Conservation (phyloP, 2,329 filamentous ascomycete species). For the Sclerotinia nivalis region DNA sequence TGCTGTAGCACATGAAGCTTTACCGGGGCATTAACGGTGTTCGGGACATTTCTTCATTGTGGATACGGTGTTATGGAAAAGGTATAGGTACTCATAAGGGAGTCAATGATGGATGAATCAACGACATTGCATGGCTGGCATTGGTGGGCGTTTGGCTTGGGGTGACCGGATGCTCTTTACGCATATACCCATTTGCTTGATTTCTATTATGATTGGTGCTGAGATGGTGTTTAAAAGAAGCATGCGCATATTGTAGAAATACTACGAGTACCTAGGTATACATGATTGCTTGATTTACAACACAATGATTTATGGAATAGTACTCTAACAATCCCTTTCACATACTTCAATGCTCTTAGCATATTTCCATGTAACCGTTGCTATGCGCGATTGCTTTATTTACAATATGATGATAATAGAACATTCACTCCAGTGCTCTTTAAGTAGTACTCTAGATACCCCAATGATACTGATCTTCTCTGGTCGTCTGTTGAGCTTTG, state of each 20-base stretch:
- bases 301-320: not conserved
- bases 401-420: not conserved
- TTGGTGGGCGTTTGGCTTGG: conserved; percentile 20
- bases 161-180: conserved; percentile 22
- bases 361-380: not conserved
- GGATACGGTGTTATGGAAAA: not conserved
- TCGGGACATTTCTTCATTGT: not conserved
- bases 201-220: not conserved
- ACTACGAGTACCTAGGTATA: not conserved
- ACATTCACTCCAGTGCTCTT: too few relatives aligned
- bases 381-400: not conserved
- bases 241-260: not conserved
- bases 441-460: too few relatives aligned
- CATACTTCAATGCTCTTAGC: not conserved
- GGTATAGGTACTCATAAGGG: not conserved
- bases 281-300: not conserved
- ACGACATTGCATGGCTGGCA: conserved; percentile 19
- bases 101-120: not conserved
- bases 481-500: not conserved
- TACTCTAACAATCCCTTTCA: not conserved
- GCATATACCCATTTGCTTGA: conserved; percentile 34
- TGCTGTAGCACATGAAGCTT: conserved; percentile 34
- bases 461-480: not conserved
- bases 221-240: not conserved
- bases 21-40: conserved; percentile 25